Evolutionary conservation across 495 filamentous ascomycete genomes (phyloP).

Genomic region (Cercophora scortea): DNA sequence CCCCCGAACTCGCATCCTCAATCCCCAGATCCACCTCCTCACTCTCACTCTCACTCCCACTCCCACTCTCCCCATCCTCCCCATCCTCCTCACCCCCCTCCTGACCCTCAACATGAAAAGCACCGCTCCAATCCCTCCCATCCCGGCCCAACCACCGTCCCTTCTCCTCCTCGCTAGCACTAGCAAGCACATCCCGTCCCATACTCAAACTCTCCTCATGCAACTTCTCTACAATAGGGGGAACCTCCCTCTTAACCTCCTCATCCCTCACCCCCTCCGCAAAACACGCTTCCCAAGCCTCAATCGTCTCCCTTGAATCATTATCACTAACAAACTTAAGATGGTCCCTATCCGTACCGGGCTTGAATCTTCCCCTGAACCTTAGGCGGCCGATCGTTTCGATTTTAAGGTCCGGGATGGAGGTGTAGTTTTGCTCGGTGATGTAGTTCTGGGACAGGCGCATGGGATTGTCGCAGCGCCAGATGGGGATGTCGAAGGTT

Average conservation of each 20-base stretch:
- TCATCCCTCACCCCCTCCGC: slow-evolving; percentile 72
- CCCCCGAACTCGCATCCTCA: slow-evolving; percentile 11
- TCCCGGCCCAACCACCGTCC: slow-evolving; percentile 70
- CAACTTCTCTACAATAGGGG: slow-evolving; percentile 55
- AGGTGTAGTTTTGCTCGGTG: slow-evolving; percentile 58
- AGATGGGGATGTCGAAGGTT: slow-evolving; percentile 78
- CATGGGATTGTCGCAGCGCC: slow-evolving; percentile 62
- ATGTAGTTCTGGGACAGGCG: slow-evolving; percentile 88
- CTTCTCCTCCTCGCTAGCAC: slow-evolving; percentile 60
- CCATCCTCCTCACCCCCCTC: slow-evolving; percentile 38
- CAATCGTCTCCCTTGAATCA: slow-evolving; percentile 82
- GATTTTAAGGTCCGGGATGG: slow-evolving; percentile 58
- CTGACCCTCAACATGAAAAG: slow-evolving; percentile 47
- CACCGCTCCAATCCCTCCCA: slow-evolving; percentile 83
- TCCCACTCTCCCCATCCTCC: slow-evolving; percentile 29
- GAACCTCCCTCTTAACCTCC: slow-evolving; percentile 59
- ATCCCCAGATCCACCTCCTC: slow-evolving; percentile 11
- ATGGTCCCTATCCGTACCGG: slow-evolving; percentile 86
- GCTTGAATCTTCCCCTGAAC: slow-evolving; percentile 74
- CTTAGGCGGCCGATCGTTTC: slow-evolving; percentile 70
- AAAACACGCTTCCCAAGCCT: slow-evolving; percentile 86
- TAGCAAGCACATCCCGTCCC: slow-evolving; percentile 69
- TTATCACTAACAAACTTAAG: slow-evolving; percentile 77
- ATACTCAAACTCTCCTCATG: slow-evolving; percentile 74
- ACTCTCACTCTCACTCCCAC: slow-evolving; percentile 22